Evolutionary conservation across 169 alveolate genomes (phyloP), one percentile per base, ranked within the genome.

Genomic region (Sarcocystis neurona): DNA sequence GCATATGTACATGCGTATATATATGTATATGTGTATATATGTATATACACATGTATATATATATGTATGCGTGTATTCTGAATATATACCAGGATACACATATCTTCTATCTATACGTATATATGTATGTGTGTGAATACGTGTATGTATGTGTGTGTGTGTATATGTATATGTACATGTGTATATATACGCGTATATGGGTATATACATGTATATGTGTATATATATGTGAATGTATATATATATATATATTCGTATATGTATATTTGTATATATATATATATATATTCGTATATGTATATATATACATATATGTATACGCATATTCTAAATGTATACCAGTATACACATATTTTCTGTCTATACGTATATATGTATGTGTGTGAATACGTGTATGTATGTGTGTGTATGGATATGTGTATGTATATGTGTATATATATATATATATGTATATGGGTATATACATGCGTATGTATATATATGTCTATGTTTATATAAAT

Each of bases 351-450:
- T n/a, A n/a, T n/a, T n/a, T n/a, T n/a, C n/a, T 63, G 39, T 37
- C 10, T 63, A 20, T 63, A 8, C 6, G 75, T 27, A 63, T 63
- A 5, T 63, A 18, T 8, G 10, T 63, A 15, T 63, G 41, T 27
- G 6, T 63, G 6, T 63, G n/a, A 18, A 18, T 63, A 37, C 39
- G n/a, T 63, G 75, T 20, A 20, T 63, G 6, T 63, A 20, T 63
- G 75, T 63, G n/a, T 63, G 41, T 63, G 8, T 63, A 30, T 63
- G 23, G 30, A 53, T 53, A 23, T 53, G 12, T 12, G n/a, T 53
- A 37, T 15, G n/a, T 63, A 63, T 63, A 63, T 63, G n/a, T 27
- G n/a, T 63, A 63, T 63, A n/a, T 44, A 43, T 75, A 75, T 63
- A 63, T 63, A 63, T 63, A 30, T 30, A 30, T 63, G 75, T 63